These are phyloP conservation scores for Claviceps lovelessii DNA, from an alignment of 2,329 filamentous ascomycete species.

Conservation along the genomic window DNA sequence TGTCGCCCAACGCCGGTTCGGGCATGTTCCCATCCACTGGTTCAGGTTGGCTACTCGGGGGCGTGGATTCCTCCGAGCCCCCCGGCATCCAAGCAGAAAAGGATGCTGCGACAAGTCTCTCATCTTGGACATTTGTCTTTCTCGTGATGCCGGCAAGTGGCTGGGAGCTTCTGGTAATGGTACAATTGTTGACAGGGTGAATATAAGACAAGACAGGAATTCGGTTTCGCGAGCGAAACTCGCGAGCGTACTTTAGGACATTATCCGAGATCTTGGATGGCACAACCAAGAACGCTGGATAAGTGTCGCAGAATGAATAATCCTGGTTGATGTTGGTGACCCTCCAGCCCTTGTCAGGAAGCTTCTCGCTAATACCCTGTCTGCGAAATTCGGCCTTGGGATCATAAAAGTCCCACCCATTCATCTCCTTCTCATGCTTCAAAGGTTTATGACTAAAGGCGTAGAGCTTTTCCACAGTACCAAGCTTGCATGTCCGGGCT, in stretches of 20 bases:
- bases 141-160: conserved; percentile 74
- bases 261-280: conserved; percentile 91
- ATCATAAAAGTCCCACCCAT: conserved; percentile 78
- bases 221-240: conserved; percentile 75
- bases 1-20: conserved; percentile 41
- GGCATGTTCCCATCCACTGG: conserved; percentile 20
- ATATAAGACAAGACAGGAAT: conserved; percentile 87
- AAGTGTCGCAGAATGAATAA: conserved; percentile 84
- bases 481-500: conserved; percentile 64
- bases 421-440: conserved; percentile 55
- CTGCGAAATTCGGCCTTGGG: conserved; percentile 71
- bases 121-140: conserved; percentile 88
- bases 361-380: conserved; percentile 74
- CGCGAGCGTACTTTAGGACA: conserved; percentile 80
- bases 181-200: conserved; percentile 94
- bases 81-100: conserved; percentile 40
- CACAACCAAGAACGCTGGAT: conserved; percentile 72
- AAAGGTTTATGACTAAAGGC: conserved; percentile 76
- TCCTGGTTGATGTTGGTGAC: conserved; percentile 81
- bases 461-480: conserved; percentile 75
- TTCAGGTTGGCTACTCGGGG: conserved; percentile 35
- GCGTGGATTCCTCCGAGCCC: conserved; percentile 21
- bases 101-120: conserved; percentile 82
- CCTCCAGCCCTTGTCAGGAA: conserved; percentile 69
- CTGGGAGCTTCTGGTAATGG: conserved; percentile 88